phyloP scores from a whole-genome alignment of 2,329 filamentous ascomycete genomes.

The Xylariales sp. region DNA sequence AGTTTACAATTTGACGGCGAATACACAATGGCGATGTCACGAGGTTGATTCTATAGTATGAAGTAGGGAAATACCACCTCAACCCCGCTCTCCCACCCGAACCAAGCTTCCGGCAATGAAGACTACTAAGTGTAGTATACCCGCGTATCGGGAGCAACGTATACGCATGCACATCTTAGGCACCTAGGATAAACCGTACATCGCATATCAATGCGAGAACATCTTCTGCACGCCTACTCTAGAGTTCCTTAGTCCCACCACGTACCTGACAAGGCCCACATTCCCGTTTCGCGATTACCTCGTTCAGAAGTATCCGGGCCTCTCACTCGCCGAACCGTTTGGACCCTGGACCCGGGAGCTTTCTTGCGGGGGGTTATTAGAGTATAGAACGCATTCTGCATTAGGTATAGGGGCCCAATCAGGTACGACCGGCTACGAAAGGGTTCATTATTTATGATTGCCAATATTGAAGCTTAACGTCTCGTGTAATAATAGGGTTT shows the following conservation, averaged over 20 bases:
- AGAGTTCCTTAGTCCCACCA: background rate
- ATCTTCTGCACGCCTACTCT: background rate
- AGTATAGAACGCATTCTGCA: no score
- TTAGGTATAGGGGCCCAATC: background rate
- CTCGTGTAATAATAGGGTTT: background rate
- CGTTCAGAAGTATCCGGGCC: conserved; percentile 13
- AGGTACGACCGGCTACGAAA: background rate
- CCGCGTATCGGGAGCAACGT: background rate
- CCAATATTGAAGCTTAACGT: background rate
- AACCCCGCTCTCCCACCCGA: no score
- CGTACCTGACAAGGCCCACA: conserved; percentile 1
- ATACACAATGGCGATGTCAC: no score
- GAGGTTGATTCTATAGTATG: no score
- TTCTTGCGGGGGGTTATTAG: no score
- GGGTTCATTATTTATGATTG: background rate
- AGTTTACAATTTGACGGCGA: no score
- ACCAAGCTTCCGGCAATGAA: no score
- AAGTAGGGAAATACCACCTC: no score
- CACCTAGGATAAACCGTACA: background rate
- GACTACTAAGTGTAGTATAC: background rate
- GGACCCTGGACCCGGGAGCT: background rate
- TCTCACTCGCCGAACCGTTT: conserved; percentile 10
- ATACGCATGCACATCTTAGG: no score
- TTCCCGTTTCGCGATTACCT: conserved; percentile 18
- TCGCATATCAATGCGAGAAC: background rate